These are phyloP conservation scores for Oryza glaberrima DNA, from an alignment of 176 grass and related monocot species.

Conservation along the genomic window DNA sequence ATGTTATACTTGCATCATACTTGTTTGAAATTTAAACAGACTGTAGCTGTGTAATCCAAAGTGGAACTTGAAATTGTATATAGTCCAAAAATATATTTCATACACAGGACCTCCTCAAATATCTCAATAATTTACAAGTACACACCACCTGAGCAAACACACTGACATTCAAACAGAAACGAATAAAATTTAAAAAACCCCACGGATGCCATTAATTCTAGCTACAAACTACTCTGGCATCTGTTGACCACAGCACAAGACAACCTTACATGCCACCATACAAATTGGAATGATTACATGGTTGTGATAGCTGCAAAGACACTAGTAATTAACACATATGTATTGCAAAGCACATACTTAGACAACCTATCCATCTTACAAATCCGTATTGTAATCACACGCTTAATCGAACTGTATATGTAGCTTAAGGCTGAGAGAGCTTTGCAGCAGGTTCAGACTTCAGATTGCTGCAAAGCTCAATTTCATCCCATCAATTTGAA, in stretches of 20 bases:
- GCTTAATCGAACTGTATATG: neutral
- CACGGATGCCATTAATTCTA: conserved; percentile 36
- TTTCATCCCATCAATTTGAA: neutral
- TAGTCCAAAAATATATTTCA: conserved; percentile 28
- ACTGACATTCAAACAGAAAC: conserved; percentile 8
- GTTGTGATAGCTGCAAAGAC: conserved; percentile 32
- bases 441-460: conserved; percentile 7
- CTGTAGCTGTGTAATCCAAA: neutral
- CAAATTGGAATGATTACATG: conserved; percentile 16
- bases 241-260: conserved; percentile 40
- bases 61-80: neutral
- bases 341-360: conserved; percentile 31
- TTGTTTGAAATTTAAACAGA: neutral
- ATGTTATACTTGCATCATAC: neutral
- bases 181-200: neutral
- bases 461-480: neutral
- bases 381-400: conserved; percentile 14
- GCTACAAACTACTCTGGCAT: conserved; percentile 47
- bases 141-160: conserved; percentile 34
- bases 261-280: conserved; percentile 38
- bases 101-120: neutral
- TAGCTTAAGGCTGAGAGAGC: neutral
- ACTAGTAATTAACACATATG: conserved; percentile 7
- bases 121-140: conserved; percentile 38
- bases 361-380: conserved; percentile 38